Conservation (phyloP, 768 basidiomycete species). For the Wakefieldia striispora region DNA sequence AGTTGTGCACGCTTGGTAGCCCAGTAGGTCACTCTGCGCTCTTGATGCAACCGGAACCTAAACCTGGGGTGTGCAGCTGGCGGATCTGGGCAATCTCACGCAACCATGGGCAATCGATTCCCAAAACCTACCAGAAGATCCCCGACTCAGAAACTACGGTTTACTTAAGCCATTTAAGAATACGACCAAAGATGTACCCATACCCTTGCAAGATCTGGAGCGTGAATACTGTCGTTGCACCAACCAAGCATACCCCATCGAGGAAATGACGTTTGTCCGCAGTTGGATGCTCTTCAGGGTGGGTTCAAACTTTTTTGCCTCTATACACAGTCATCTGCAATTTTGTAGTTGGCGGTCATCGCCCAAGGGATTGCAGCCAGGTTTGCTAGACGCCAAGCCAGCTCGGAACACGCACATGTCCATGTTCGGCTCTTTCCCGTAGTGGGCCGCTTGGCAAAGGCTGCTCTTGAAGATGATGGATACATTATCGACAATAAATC, state of each 20-base stretch:
- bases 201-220: conserved; percentile 71
- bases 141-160: conserved; percentile 11
- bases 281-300: conserved; percentile 88
- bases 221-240: conserved; percentile 74
- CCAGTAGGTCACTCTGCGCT: conserved; percentile 54
- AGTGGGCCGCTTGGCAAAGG: conserved; percentile 62
- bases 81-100: conserved; percentile 88
- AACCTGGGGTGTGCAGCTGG: conserved; percentile 51
- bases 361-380: conserved; percentile 89
- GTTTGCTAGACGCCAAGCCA: conserved; percentile 81
- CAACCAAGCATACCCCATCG: conserved; percentile 68
- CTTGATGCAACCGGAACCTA: background rate
- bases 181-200: conserved; percentile 51
- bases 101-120: conserved; percentile 73
- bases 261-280: conserved; percentile 73
- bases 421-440: conserved; percentile 49
- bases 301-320: conserved; percentile 15
- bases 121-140: conserved; percentile 33
- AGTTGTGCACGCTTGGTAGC: conserved; percentile 91
- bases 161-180: conserved; percentile 65
- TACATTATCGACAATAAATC: conserved; percentile 20
- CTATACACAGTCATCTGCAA: background rate
- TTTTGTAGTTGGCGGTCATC: conserved; percentile 67
- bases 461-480: conserved; percentile 56
- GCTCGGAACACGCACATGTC: conserved; percentile 70